These are phyloP conservation scores for Ramaria sp. DNA, from an alignment of 768 basidiomycete species.

Conservation along the genomic window DNA sequence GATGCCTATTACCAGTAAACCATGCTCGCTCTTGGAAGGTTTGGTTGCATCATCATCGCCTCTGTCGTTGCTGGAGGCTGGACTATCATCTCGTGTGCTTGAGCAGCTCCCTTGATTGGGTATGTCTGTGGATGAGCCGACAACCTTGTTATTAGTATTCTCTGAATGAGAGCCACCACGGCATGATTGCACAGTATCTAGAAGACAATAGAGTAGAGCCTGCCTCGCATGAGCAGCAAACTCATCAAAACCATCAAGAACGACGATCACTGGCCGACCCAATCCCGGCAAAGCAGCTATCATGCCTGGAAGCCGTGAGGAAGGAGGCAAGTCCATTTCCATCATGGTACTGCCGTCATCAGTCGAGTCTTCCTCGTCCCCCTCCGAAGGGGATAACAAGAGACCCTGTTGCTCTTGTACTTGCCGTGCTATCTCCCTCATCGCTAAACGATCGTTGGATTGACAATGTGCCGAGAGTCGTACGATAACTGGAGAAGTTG, in stretches of 20 bases:
- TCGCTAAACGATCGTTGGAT: constrained; percentile 76
- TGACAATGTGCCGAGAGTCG: constrained; percentile 82
- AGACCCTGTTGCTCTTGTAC: constrained; percentile 66
- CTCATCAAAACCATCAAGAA: constrained; percentile 89
- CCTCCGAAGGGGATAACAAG: constrained; percentile 26
- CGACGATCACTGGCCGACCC: constrained; percentile 64
- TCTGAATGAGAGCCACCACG: constrained; percentile 32
- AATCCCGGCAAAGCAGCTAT: constrained; percentile 73
- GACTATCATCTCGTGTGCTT: background rate
- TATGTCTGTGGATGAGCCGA: background rate
- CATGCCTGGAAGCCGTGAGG: constrained; percentile 61
- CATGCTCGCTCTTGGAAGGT: constrained; percentile 22
- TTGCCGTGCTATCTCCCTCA: constrained; percentile 86
- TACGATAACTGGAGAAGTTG: constrained; percentile 48
- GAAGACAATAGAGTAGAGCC: constrained; percentile 84
- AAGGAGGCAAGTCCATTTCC: constrained; percentile 44
- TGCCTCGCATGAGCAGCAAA: constrained; percentile 90
- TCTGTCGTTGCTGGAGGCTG: background rate
- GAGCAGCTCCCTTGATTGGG: background rate
- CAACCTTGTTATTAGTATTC: background rate
- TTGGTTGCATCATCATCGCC: background rate
- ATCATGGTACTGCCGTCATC: constrained; percentile 23
- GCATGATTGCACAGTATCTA: constrained; percentile 89
- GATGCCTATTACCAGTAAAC: constrained; percentile 77
- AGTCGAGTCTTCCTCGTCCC: constrained; percentile 24